These are phyloP conservation scores for Nemania sp. DNA, from an alignment of 2,329 filamentous ascomycete species.

Conservation along the genomic window DNA sequence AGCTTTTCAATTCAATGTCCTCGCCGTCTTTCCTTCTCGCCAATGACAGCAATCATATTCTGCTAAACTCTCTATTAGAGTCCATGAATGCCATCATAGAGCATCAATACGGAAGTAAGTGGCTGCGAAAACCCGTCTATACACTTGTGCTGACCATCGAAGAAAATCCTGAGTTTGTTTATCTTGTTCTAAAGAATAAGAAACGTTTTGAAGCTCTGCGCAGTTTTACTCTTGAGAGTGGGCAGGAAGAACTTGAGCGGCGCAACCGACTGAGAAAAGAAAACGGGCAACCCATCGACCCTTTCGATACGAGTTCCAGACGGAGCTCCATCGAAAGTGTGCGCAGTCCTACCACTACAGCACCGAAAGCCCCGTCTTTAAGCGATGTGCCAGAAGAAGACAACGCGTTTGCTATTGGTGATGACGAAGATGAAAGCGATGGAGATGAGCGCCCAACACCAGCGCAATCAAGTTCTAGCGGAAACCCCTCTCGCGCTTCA, in stretches of 20 bases:
- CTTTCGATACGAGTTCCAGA: constrained; percentile 52
- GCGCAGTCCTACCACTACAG: constrained; percentile 62
- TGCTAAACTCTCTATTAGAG: constrained; percentile 81
- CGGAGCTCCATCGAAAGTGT: constrained; percentile 70
- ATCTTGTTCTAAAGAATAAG: constrained; percentile 75
- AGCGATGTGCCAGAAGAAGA: constrained; percentile 77
- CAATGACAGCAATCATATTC: constrained; percentile 85
- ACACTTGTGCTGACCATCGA: constrained; percentile 29
- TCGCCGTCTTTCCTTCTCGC: constrained; percentile 88
- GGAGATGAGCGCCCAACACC: constrained; percentile 58
- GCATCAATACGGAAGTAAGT: constrained; percentile 77
- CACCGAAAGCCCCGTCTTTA: constrained; percentile 59
- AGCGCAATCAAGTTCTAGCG: constrained; percentile 65
- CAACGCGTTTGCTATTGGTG: constrained; percentile 83
- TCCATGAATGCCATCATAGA: constrained; percentile 89
- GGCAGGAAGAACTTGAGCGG: constrained; percentile 86
- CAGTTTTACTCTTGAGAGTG: constrained; percentile 88
- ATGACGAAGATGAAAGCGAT: constrained; percentile 69
- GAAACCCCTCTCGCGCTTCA: constrained; percentile 65
- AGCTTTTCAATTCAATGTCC: constrained; percentile 90
- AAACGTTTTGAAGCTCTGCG: constrained; percentile 84
- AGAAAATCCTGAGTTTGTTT: constrained; percentile 83
- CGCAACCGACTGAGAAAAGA: constrained; percentile 73
- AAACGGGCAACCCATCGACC: constrained; percentile 52
- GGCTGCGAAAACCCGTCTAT: neutral